phyloP scores from a whole-genome alignment of 1,284 basidiomycete species.

The Trichosporon ovoides region DNA sequence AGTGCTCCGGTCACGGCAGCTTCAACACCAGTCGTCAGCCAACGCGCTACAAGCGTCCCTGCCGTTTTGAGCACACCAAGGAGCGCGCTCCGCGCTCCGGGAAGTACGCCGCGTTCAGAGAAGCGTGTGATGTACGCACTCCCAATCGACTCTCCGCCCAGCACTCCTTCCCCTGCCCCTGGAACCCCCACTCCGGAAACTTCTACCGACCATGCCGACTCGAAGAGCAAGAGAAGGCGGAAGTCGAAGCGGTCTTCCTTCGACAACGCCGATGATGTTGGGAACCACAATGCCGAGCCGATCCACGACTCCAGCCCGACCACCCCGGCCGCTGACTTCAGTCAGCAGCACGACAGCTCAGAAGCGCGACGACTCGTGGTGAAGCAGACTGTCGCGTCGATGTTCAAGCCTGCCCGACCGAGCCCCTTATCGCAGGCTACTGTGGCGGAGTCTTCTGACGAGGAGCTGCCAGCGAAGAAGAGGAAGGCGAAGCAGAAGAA shows the following conservation, averaged over 20 bases:
- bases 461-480: conserved; percentile 5
- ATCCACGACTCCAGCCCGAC: no score
- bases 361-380: not conserved
- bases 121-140: conserved; percentile 15
- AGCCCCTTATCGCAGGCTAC: conserved; percentile 26
- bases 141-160: conserved; percentile 9
- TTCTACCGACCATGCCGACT: not conserved
- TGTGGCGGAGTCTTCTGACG: conserved; percentile 3
- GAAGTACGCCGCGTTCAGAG: conserved; percentile 9
- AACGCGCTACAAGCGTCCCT: conserved; percentile 4
- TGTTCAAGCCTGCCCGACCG: conserved; percentile 28
- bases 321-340: no score
- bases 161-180: conserved; percentile 2
- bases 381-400: not conserved
- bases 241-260: not conserved
- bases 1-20: not conserved
- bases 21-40: not conserved
- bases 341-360: no score
- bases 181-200: not conserved
- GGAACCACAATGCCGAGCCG: no score
- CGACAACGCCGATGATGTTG: not conserved
- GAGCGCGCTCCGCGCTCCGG: conserved; percentile 10
- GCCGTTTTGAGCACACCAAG: conserved; percentile 3
- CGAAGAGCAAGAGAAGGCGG: not conserved
- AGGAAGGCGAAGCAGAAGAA: not conserved